Evolutionary conservation across 768 basidiomycete species (phyloP), one percentile per base, ranked within the genome.

Genomic region (Austroboletus festivus): DNA sequence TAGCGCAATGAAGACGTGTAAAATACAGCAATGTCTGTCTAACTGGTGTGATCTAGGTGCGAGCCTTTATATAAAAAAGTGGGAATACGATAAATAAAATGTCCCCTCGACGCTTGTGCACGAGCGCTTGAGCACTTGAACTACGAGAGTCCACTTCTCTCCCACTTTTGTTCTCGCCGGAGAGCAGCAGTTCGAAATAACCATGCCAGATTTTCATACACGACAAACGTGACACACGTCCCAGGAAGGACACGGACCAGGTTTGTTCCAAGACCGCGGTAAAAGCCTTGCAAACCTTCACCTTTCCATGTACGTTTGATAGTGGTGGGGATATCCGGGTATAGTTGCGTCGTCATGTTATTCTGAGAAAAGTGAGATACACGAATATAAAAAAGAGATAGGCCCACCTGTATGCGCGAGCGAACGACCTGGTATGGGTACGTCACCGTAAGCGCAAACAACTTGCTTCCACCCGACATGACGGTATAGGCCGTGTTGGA

Each of bases 341-440:
- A 94, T 55, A 85, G 55, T 37, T 80, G 77, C 20, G 71, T 58
- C 39, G 80, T 82, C 15, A 81, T 79, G 50, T 86, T 81, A 55
- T 87, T 85, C 86, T 89, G 50, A 40, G 18, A 15, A 44, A 6
- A 10, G 19, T 52, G 26, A 55, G 52, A 42, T 20, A 24, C 44
- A 43, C 26, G 48, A 10, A 38, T 34, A 31, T 28, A 12, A 28
- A 6, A 28, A 34, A 38, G 24, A 46, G 24, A 51, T 1, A 18
- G 15, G 5, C 77, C 28, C 48, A 92, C 94, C 70, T 98, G 95
- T 64, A 98, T 80, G 43, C 94, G 81, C 2, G 95, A 93, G 46
- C 95, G 82, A 35, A 99, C 77, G 38, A 99, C 96, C 71, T 99
- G 96, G 67, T 98, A 98, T 8, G 96, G 96, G 66, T 99, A 99